Base-by-base conservation (phyloP, 2,329 filamentous ascomycete genomes). In the Aspergillus fructus region DNA sequence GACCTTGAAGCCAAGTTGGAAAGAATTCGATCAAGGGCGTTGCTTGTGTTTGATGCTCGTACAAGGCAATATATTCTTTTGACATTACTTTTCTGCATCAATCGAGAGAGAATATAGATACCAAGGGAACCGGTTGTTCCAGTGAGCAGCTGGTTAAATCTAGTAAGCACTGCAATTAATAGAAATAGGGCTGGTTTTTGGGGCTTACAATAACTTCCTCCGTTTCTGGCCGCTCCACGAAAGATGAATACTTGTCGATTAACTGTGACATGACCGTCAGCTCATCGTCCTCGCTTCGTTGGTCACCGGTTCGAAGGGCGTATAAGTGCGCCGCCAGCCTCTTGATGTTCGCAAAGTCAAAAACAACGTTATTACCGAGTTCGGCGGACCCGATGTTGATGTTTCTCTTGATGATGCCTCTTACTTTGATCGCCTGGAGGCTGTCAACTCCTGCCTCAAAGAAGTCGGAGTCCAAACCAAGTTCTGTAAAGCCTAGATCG, bases 61-160 rank as follows among this genome's bases (percentile, higher is more conserved):
- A 59, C 54, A 13, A 59, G 50, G 27, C 58, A 59, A 37, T 54
- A 57, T 5, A 59, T 27, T 34, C 21, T 56, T 30, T 48, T 51
- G 1, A 59, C 54, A 7, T 42, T 46, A 1, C 37, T n/a, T 5
- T 59, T 50, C 24, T 54, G 50, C 45, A 59, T 47, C 15, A 86
- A 71, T 11, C 78, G 69, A 15, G 78, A 68, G 2, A 86, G 76
- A 3, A 88, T 74, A 60, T 88, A 85, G 0, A 83, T 78, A 0
- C 88, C 88, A 0, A 90, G 75, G 4, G 85, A 86, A 1, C 88
- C 88, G 0, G 87, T 89, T 0, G 82, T 81, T 1, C 87, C 88
- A 0, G 87, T 89, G 2, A 89, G 68, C 1, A 86, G 70, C 68
- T 61, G 21, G 11, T 30, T 34, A 9, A 1, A 46, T 17, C 17